Percentiles rank a stretch among this genome's conserved stretches.
phyloP scores from a whole-genome alignment of 176 grass and related monocot species.

The Saccharum officinarum region DNA sequence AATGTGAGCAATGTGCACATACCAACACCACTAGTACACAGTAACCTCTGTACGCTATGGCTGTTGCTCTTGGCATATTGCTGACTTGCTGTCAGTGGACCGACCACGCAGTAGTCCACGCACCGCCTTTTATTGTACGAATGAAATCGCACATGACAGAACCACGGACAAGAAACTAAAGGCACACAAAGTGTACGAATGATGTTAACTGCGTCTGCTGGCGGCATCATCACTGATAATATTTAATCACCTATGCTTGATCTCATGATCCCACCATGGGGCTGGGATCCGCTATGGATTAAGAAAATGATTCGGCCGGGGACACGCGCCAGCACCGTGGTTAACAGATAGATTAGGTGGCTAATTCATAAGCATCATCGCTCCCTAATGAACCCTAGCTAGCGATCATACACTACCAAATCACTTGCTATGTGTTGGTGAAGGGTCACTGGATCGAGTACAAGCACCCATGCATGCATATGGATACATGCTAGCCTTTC shows the following conservation, averaged over 20 bases:
- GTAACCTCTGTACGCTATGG: neutral
- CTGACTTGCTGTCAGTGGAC: constrained; percentile 29
- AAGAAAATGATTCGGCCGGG: neutral
- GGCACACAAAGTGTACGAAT: neutral
- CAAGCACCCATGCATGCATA: neutral
- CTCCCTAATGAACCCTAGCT: neutral
- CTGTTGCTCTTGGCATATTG: neutral
- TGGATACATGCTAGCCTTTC: neutral
- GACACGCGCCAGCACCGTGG: constrained; percentile 8
- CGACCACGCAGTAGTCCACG: neutral
- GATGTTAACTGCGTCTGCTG: neutral
- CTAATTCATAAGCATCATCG: constrained; percentile 1
- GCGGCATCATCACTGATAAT: neutral
- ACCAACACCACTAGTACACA: neutral
- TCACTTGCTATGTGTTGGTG: neutral
- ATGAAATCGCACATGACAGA: constrained; percentile 16
- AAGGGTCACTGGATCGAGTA: neutral
- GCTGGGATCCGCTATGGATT: neutral
- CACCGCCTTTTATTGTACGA: neutral
- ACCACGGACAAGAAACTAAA: neutral
- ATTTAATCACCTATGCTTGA: neutral
- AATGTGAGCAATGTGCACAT: constrained; percentile 8
- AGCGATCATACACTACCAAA: neutral
- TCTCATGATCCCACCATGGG: constrained; percentile 2
- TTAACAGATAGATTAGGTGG: constrained; percentile 6